These are phyloP conservation scores for Rhizopogon parksii DNA, from an alignment of 1,284 basidiomycete genomes.

Conservation along the genomic window DNA sequence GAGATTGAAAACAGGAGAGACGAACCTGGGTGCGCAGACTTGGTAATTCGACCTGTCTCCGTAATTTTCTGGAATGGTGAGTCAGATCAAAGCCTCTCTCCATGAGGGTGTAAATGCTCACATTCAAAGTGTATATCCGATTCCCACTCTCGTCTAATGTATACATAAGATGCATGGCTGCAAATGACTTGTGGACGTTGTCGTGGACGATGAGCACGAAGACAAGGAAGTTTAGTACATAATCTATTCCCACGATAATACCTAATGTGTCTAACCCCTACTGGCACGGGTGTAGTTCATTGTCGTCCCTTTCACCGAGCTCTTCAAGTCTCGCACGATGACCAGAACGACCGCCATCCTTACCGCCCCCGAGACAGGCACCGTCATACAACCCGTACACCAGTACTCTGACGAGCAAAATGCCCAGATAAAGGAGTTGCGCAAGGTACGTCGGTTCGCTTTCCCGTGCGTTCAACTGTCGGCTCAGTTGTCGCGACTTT, in stretches of 20 bases:
- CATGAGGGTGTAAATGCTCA: constrained; percentile 29
- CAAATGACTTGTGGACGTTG: not conserved
- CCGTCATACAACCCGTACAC: constrained; percentile 46
- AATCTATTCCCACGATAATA: constrained; percentile 2
- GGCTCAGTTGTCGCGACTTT: not conserved
- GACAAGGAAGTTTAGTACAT: too few species aligned
- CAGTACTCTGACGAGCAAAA: constrained; percentile 60
- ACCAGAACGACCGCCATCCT: constrained; percentile 38
- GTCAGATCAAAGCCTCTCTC: constrained; percentile 7
- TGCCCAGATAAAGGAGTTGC: constrained; percentile 51
- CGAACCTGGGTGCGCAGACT: constrained; percentile 91
- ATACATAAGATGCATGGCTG: constrained; percentile 90
- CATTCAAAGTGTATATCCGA: constrained; percentile 86
- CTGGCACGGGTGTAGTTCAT: too few species aligned
- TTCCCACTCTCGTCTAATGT: constrained; percentile 75
- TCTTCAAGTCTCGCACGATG: constrained; percentile 11
- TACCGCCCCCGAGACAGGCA: constrained; percentile 37
- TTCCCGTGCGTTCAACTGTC: not conserved
- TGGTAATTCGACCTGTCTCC: constrained; percentile 74
- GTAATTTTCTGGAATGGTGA: constrained; percentile 65
- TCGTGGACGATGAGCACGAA: not conserved
- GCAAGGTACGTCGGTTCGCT: constrained; percentile 40
- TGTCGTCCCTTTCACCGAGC: not conserved
- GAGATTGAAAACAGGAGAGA: constrained; percentile 17
- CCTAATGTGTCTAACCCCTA: too few species aligned